These are phyloP conservation scores for Lepidium sativum DNA, from an alignment of 345 rosid genomes.

Conservation along the genomic window DNA sequence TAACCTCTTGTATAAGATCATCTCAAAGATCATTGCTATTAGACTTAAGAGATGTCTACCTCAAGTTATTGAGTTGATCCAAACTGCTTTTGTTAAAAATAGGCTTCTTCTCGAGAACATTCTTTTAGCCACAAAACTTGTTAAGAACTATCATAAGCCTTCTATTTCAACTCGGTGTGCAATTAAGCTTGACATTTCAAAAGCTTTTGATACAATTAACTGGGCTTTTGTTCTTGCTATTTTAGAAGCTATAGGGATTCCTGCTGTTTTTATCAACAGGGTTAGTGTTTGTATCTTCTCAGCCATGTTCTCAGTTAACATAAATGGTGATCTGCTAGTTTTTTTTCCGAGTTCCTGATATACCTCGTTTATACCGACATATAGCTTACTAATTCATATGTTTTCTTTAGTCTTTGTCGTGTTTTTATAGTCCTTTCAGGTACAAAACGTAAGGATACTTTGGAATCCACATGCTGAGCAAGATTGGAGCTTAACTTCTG, in stretches of 20 bases:
- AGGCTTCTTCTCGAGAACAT: neutral
- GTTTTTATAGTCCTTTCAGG: no score
- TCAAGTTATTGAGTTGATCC: neutral
- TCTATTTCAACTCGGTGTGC: neutral
- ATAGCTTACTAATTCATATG: no score
- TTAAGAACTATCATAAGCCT: neutral
- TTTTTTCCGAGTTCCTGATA: neutral
- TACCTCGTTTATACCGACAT: no score
- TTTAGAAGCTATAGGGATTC: neutral
- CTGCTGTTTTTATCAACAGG: neutral
- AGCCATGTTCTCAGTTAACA: neutral
- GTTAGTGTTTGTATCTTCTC: neutral
- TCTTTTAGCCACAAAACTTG: rapidly evolving
- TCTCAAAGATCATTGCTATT: neutral
- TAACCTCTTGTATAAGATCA: neutral
- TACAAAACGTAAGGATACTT: no score
- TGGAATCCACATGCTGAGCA: no score
- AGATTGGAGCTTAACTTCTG: no score
- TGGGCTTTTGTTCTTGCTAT: neutral
- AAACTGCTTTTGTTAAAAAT: neutral
- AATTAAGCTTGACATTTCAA: neutral
- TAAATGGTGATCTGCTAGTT: neutral
- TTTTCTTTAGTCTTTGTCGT: no score
- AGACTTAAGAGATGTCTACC: neutral
- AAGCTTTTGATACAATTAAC: neutral